Conservation (phyloP, 2,329 filamentous ascomycete genomes). For the Xylaria sp. region DNA sequence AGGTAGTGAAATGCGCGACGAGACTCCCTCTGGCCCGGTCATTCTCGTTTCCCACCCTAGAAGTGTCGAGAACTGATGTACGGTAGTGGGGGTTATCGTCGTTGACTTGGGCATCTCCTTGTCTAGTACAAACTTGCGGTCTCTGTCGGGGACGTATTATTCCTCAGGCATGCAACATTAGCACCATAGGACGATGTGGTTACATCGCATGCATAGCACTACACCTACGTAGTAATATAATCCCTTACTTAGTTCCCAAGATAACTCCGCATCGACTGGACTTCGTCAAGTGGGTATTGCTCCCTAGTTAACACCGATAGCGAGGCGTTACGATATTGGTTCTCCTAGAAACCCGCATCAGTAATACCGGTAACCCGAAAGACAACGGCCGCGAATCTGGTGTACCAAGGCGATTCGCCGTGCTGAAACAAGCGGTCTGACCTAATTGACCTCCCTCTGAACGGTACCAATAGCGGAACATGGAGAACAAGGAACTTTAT, state of each 20-base stretch:
- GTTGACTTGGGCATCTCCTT: neutral
- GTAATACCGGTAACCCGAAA: neutral
- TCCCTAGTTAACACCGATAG: constrained; percentile 10
- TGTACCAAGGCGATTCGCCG: constrained; percentile 17
- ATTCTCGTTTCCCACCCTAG: constrained; percentile 2
- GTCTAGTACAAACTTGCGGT: neutral
- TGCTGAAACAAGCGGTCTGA: constrained; percentile 29
- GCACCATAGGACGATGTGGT: constrained; percentile 14
- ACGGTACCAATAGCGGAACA: constrained; percentile 13
- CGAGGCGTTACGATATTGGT: constrained; percentile 16
- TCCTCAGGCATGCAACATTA: constrained; percentile 3
- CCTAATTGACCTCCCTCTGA: constrained; percentile 22
- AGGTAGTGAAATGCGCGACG: neutral
- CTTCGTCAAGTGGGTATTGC: neutral
- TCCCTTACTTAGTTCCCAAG: neutral
- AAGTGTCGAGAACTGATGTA: constrained; percentile 15
- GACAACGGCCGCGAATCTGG: neutral
- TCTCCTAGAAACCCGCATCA: neutral
- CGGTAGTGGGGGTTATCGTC: constrained; percentile 19
- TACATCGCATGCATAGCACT: constrained; percentile 22
- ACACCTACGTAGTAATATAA: constrained; percentile 8
- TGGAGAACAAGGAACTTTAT: constrained; percentile 21
- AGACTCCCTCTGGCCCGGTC: constrained; percentile 5
- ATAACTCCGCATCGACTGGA: constrained; percentile 19
- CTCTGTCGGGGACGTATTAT: constrained; percentile 14